A percentile compares a stretch with the other conserved stretches of the same genome.
These are phyloP conservation scores for Rhodotorula babjevae DNA, from an alignment of 768 basidiomycete genomes.

Conservation along the genomic window DNA sequence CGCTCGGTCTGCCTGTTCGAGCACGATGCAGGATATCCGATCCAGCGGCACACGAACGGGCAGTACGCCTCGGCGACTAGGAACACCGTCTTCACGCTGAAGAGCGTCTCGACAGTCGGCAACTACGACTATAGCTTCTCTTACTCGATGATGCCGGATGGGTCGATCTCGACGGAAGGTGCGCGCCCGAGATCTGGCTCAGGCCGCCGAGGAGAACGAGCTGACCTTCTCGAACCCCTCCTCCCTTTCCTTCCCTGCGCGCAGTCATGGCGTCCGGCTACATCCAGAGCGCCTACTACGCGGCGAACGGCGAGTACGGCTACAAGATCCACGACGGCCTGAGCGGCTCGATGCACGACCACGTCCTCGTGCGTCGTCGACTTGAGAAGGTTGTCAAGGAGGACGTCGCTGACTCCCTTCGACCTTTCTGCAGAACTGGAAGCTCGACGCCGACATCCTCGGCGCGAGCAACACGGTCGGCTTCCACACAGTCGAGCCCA, in stretches of 20 bases:
- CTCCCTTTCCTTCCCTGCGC: not conserved
- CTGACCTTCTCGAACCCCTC: too few relatives aligned
- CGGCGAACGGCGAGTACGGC: conserved; percentile 38
- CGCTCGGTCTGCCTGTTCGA: conserved; percentile 42
- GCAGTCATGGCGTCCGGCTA: conserved; percentile 37
- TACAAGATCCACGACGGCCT: conserved; percentile 43
- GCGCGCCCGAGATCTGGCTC: too few relatives aligned
- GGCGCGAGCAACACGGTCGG: conserved; percentile 41
- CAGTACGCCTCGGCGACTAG: conserved; percentile 41
- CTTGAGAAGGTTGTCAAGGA: too few relatives aligned
- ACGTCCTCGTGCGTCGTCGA: conserved; percentile 15
- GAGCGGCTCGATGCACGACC: conserved; percentile 42
- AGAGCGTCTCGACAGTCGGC: conserved; percentile 35
- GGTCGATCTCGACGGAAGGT: too few relatives aligned
- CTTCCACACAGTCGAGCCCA: conserved; percentile 37
- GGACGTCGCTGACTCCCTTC: conserved; percentile 5
- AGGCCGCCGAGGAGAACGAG: too few relatives aligned
- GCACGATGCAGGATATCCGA: conserved; percentile 40
- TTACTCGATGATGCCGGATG: not conserved
- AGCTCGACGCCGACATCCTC: conserved; percentile 39
- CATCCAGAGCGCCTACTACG: conserved; percentile 20
- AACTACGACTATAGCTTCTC: conserved; percentile 3
- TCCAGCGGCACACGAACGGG: conserved; percentile 42
- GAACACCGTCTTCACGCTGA: conserved; percentile 37
- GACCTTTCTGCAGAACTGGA: conserved; percentile 9